A percentile compares a stretch with the other conserved stretches of the same genome.
Evolutionary conservation across 768 basidiomycete species (phyloP).

Genomic region (Psilocybe subaeruginosa): DNA sequence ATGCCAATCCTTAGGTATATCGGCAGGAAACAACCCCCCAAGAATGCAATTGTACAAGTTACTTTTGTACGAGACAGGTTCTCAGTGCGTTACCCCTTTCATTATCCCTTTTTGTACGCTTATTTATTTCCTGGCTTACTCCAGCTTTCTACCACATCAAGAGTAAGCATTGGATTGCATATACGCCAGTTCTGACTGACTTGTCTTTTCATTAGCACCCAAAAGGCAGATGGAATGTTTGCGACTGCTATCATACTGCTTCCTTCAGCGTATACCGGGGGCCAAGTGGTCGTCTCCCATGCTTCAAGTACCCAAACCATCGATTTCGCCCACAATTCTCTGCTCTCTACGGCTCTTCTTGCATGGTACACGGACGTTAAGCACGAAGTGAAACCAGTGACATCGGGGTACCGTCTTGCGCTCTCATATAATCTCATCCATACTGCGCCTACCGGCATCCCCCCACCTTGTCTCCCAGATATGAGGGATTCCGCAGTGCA

Average conservation of each 20-base stretch:
- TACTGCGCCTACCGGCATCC: slow-evolving; percentile 27
- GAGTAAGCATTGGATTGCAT: slow-evolving; percentile 32
- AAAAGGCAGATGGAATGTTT: slow-evolving; percentile 52
- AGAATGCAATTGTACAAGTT: slow-evolving; percentile 49
- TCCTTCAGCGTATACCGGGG: slow-evolving; percentile 49
- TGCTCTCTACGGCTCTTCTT: slow-evolving; percentile 36
- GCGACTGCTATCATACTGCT: slow-evolving; percentile 52
- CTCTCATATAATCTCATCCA: slow-evolving; percentile 56
- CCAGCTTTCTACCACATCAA: slow-evolving; percentile 42
- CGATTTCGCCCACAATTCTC: slow-evolving; percentile 35
- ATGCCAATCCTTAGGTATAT: slow-evolving; percentile 39
- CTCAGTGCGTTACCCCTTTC: slow-evolving; percentile 40
- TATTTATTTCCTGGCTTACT: too few relatives aligned
- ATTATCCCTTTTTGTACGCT: not conserved
- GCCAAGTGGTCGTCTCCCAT: slow-evolving; percentile 47
- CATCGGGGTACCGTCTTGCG: slow-evolving; percentile 51
- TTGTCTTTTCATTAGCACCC: slow-evolving; percentile 41
- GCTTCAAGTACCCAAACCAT: slow-evolving; percentile 32
- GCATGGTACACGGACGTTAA: slow-evolving; percentile 58
- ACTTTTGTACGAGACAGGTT: slow-evolving; percentile 49
- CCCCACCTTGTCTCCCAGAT: slow-evolving; percentile 32
- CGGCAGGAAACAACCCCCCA: slow-evolving; percentile 26
- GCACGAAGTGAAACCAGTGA: slow-evolving; percentile 52
- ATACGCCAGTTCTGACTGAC: not conserved
- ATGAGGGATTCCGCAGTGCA: slow-evolving; percentile 26